Percentiles rank a stretch among this genome's conserved stretches.
Conservation (phyloP, 805 yeast species). For the Zygoascus flipseniorum region DNA sequence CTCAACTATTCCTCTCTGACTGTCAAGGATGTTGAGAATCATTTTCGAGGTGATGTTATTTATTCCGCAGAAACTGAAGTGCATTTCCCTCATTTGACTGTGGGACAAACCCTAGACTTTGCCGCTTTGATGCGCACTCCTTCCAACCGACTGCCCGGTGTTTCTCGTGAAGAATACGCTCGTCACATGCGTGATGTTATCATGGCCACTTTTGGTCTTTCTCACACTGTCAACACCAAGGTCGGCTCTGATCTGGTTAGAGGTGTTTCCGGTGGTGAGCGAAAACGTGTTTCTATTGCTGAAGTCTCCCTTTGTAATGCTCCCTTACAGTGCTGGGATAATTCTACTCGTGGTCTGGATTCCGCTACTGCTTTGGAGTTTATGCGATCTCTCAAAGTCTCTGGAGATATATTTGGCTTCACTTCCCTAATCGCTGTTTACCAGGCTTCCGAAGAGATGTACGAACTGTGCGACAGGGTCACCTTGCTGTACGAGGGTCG, state of each 20-base stretch:
- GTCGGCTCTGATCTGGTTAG: slow-evolving; percentile 42
- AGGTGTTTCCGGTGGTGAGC: slow-evolving; percentile 54
- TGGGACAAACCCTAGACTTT: slow-evolving; percentile 49
- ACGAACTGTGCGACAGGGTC: slow-evolving; percentile 47
- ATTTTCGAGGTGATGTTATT: slow-evolving; percentile 54
- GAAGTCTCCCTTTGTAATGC: slow-evolving; percentile 41
- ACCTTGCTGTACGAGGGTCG: slow-evolving; percentile 46
- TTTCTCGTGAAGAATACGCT: slow-evolving; percentile 42
- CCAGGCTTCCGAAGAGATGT: slow-evolving; percentile 49
- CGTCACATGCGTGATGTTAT: slow-evolving; percentile 41
- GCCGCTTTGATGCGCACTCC: slow-evolving; percentile 53
- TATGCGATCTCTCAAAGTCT: slow-evolving; percentile 46
- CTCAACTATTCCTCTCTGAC: slow-evolving; percentile 40
- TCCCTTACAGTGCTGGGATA: slow-evolving; percentile 52
- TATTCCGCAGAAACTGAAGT: slow-evolving; percentile 57
- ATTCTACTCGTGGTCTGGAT: slow-evolving; percentile 65
- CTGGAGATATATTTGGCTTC: slow-evolving; percentile 41
- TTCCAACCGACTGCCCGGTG: slow-evolving; percentile 43
- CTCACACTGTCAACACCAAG: slow-evolving; percentile 35
- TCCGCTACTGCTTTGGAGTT: slow-evolving; percentile 63
- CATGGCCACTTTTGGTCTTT: slow-evolving; percentile 39
- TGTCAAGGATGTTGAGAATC: slow-evolving; percentile 36
- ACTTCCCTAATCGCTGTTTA: slow-evolving; percentile 56
- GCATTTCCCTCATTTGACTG: slow-evolving; percentile 56
- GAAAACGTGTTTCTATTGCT: slow-evolving; percentile 48